Evolutionary conservation across 345 rosid species (phyloP).

Genomic region (Erysimum cheiranthoides): DNA sequence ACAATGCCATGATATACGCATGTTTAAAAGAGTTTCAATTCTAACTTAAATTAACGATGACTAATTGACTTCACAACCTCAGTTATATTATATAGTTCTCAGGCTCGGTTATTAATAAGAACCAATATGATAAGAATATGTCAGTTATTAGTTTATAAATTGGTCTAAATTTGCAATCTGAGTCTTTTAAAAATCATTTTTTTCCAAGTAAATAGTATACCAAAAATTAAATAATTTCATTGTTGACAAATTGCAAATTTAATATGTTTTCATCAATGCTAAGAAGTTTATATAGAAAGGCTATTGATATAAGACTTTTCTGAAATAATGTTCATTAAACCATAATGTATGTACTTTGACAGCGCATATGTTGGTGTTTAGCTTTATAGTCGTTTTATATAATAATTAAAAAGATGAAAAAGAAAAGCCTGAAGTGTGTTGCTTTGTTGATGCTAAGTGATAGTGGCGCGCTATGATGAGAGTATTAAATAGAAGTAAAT

Average conservation of each 20-base stretch:
- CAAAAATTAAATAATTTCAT: not conserved
- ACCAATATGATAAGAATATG: not conserved
- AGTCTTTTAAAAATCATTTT: not conserved
- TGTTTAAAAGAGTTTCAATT: no score
- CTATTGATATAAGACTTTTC: not conserved
- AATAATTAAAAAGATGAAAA: not conserved
- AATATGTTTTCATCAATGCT: conserved; percentile 1
- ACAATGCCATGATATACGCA: no score
- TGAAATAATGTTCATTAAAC: conserved; percentile 12
- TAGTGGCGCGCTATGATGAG: conserved; percentile 32
- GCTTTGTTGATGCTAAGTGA: conserved; percentile 39
- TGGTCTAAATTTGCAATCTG: not conserved
- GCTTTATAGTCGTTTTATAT: conserved; percentile 34
- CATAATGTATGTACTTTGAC: conserved; percentile 24
- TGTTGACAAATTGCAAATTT: not conserved
- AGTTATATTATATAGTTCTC: not conserved
- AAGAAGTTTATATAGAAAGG: conserved; percentile 14
- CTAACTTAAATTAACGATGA: not conserved
- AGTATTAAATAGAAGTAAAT: conserved; percentile 21
- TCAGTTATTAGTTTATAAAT: not conserved
- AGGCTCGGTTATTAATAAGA: not conserved
- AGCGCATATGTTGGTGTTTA: conserved; percentile 31
- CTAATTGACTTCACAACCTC: not conserved
- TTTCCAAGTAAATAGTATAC: not conserved
- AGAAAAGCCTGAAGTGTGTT: conserved; percentile 27